Conservation (phyloP, 805 yeast genomes). For the Starmerella apicola region DNA sequence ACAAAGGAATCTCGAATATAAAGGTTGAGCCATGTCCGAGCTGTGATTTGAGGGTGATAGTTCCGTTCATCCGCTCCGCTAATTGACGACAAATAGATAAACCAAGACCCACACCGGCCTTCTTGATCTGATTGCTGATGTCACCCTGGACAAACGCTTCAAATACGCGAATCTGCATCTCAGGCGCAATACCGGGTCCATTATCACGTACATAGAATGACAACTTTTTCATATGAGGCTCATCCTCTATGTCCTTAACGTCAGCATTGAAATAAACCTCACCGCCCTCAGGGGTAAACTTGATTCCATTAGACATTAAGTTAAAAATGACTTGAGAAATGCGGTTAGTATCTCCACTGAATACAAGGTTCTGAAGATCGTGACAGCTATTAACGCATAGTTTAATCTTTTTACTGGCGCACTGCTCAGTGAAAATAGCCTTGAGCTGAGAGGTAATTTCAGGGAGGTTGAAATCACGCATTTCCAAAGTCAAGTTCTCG, state of each 20-base stretch:
- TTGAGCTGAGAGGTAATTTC: conserved; percentile 78
- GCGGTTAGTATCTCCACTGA: conserved; percentile 81
- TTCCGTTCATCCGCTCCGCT: conserved; percentile 83
- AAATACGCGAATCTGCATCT: conserved; percentile 70
- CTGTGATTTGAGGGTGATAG: conserved; percentile 57
- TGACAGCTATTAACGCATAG: conserved; percentile 39
- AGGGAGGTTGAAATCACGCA: conserved; percentile 60
- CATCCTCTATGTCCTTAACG: background rate
- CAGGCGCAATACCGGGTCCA: conserved; percentile 86
- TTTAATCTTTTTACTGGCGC: conserved; percentile 45
- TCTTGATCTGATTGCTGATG: conserved; percentile 77
- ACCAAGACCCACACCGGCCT: conserved; percentile 95
- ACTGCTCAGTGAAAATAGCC: conserved; percentile 66
- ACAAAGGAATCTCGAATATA: conserved; percentile 48
- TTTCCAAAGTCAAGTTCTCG: conserved; percentile 71
- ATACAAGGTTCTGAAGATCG: conserved; percentile 36
- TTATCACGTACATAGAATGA: conserved; percentile 74
- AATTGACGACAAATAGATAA: conserved; percentile 79
- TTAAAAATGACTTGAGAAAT: conserved; percentile 89
- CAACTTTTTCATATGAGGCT: conserved; percentile 20
- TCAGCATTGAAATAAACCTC: conserved; percentile 43
- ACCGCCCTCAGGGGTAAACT: conserved; percentile 87
- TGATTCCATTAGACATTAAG: conserved; percentile 76
- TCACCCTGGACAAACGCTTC: conserved; percentile 98
- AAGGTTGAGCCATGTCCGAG: conserved; percentile 79